These are phyloP conservation scores for Neolentinus lepideus DNA, from an alignment of 1,284 basidiomycete species.

Conservation along the genomic window DNA sequence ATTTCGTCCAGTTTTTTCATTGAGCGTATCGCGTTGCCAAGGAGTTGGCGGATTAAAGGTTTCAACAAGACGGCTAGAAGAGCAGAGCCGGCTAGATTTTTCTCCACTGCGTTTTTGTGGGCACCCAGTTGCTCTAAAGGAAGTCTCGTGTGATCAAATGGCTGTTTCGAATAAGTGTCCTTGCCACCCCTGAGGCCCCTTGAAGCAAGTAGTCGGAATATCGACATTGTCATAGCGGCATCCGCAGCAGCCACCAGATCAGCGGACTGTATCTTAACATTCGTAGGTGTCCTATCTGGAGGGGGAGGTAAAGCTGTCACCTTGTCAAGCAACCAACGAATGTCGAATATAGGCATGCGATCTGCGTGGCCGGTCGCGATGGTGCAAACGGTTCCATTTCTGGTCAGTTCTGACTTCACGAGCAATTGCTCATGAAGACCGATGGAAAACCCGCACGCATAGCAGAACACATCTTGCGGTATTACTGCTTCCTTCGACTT, in stretches of 20 bases:
- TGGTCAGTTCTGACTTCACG: not conserved
- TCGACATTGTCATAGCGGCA: conserved; percentile 6
- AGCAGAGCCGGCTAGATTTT: conserved; percentile 35
- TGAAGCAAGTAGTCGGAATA: not conserved
- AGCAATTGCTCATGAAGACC: not conserved
- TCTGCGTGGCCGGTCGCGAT: conserved; percentile 4
- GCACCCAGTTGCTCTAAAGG: conserved; percentile 7
- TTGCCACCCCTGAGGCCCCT: not conserved
- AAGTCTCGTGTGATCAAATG: conserved; percentile 12
- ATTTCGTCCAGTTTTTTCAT: conserved; percentile 18
- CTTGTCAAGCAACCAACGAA: not conserved
- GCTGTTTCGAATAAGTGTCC: conserved; percentile 5
- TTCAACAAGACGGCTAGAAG: conserved; percentile 32
- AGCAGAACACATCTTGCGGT: conserved; percentile 16
- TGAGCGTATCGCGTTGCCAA: conserved; percentile 2
- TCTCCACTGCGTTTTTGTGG: conserved; percentile 13
- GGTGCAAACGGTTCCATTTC: not conserved
- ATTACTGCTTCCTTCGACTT: not conserved
- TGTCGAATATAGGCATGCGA: conserved; percentile 17
- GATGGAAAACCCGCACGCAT: conserved; percentile 20
- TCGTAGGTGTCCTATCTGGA: not conserved
- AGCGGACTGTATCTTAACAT: not conserved
- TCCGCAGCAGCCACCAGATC: conserved; percentile 16
- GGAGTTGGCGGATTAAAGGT: conserved; percentile 22
- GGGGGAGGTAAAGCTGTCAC: not conserved